These are phyloP conservation scores for Aphanomyces cochlioides DNA, from an alignment of 352 stramenopile species.

Conservation along the genomic window DNA sequence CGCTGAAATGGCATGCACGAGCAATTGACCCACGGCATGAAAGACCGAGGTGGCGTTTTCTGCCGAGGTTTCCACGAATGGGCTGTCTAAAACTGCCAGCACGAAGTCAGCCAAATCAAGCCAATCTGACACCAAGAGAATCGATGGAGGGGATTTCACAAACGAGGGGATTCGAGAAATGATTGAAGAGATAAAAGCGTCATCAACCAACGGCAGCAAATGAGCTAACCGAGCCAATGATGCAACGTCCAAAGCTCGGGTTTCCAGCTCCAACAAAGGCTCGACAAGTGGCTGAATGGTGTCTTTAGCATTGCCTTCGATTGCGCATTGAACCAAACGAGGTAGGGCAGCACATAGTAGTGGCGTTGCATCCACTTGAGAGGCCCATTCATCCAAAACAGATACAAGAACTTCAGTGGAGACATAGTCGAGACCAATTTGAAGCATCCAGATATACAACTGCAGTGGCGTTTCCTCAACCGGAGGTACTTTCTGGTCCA, in stretches of 20 bases:
- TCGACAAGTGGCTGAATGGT: background rate
- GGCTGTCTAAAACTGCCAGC: background rate
- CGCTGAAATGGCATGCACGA: constrained; percentile 55
- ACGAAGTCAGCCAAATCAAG: background rate
- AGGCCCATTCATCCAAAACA: background rate
- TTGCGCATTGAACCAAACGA: background rate
- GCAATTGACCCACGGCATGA: constrained; percentile 31
- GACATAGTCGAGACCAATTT: constrained; percentile 1
- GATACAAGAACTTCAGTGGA: background rate
- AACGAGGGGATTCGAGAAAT: too few relatives aligned
- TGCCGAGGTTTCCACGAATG: background rate
- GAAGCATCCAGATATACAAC: constrained; percentile 23
- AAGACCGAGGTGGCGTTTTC: background rate
- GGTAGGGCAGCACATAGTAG: background rate
- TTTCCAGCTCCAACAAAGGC: background rate
- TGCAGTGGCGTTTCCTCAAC: constrained; percentile 15
- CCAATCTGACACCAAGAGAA: background rate
- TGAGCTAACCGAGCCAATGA: background rate
- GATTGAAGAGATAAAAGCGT: background rate
- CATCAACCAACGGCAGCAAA: background rate
- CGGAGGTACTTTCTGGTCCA: constrained; percentile 31
- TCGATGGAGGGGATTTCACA: background rate
- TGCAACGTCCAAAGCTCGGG: background rate
- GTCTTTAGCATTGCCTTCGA: background rate
- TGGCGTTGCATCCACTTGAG: background rate